phyloP scores from a whole-genome alignment of 2,329 filamentous ascomycete genomes.

The Colletotrichum australisinense region DNA sequence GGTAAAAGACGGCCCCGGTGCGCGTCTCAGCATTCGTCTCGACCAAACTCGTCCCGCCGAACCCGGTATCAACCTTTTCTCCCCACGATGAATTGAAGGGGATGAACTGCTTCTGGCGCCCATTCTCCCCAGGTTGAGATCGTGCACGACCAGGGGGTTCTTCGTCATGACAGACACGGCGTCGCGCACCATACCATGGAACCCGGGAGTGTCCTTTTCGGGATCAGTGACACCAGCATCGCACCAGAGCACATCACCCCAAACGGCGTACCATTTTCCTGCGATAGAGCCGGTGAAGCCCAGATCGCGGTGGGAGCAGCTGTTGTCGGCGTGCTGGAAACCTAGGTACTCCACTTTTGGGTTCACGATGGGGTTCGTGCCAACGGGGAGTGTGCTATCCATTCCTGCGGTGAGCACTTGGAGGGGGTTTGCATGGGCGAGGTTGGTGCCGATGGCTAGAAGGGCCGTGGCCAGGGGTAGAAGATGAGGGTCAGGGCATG shows the following conservation, averaged over 20 bases:
- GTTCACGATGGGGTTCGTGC: slow-evolving; percentile 48
- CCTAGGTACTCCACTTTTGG: slow-evolving; percentile 47
- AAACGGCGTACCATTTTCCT: slow-evolving; percentile 53
- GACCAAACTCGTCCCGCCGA: slow-evolving; percentile 53
- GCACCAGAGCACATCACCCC: slow-evolving; percentile 50
- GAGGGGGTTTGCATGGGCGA: slow-evolving; percentile 5
- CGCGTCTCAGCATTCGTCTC: slow-evolving; percentile 44
- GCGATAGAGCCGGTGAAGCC: slow-evolving; percentile 49
- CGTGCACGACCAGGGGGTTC: slow-evolving; percentile 48
- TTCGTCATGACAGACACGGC: slow-evolving; percentile 48
- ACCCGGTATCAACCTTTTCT: slow-evolving; percentile 48
- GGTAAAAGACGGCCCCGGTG: slow-evolving; percentile 48
- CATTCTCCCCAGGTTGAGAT: slow-evolving; percentile 48
- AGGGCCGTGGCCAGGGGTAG: slow-evolving; percentile 9
- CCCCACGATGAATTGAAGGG: slow-evolving; percentile 50
- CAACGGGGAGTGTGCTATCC: slow-evolving; percentile 52
- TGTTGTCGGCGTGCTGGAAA: slow-evolving; percentile 50
- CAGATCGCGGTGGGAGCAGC: slow-evolving; percentile 50
- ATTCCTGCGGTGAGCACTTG: slow-evolving; percentile 19
- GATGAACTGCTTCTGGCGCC: slow-evolving; percentile 49
- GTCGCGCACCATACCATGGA: slow-evolving; percentile 54
- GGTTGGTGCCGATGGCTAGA: not conserved
- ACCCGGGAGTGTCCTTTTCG: slow-evolving; percentile 43
- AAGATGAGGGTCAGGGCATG: not conserved
- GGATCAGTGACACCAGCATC: slow-evolving; percentile 46